These are phyloP conservation scores for Amaranthus cruentus DNA, from an alignment of 148 eudicot species.

Conservation along the genomic window DNA sequence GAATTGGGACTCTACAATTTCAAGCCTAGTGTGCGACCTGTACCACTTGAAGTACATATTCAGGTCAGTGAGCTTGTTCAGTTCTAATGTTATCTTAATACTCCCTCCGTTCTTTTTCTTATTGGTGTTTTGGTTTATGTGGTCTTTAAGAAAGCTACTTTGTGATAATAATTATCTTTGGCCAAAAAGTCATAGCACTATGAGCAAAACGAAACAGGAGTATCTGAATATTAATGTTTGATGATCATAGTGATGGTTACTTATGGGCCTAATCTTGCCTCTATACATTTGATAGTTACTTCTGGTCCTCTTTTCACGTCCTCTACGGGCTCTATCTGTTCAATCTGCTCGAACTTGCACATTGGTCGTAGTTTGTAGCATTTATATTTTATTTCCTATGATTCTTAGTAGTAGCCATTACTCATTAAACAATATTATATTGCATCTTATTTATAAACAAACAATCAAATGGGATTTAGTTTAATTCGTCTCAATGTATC, in stretches of 20 bases:
- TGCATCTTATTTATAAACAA: too few relatives aligned
- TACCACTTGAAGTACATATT: constrained; percentile 97
- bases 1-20: constrained; percentile 87
- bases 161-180: too few relatives aligned
- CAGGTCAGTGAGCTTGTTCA: constrained; percentile 48
- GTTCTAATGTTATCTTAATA: background rate
- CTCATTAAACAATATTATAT: too few relatives aligned
- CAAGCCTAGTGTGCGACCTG: constrained; percentile 99
- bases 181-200: too few relatives aligned
- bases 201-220: too few relatives aligned
- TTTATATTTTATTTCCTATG: background rate
- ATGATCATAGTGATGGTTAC: background rate
- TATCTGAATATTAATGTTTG: constrained; percentile 1
- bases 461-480: too few relatives aligned
- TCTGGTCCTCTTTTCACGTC: background rate
- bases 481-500: too few relatives aligned
- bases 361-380: background rate
- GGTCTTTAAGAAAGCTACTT: too few relatives aligned
- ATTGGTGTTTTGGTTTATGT: too few relatives aligned
- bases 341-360: background rate
- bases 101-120: too few relatives aligned
- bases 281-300: background rate
- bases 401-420: too few relatives aligned
- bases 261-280: background rate
- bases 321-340: background rate